Evolutionary conservation across 352 stramenopile species (phyloP).

Genomic region (Phytophthora rubi): DNA sequence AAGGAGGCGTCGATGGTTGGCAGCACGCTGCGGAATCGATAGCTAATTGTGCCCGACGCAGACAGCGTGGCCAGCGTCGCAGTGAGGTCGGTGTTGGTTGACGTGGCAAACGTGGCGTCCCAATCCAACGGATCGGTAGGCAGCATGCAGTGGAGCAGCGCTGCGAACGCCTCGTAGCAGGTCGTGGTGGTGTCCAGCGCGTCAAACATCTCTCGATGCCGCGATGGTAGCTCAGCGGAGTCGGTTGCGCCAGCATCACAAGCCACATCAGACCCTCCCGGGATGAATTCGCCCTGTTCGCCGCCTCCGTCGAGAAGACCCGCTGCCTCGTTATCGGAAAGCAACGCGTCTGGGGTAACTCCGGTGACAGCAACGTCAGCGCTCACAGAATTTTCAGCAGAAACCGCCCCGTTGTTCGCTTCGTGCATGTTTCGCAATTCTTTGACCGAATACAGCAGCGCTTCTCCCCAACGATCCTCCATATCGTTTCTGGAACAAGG

Average conservation of each 20-base stretch:
- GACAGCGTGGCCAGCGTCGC: not conserved
- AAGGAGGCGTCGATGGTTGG: constrained; percentile 3
- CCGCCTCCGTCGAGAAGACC: not conserved
- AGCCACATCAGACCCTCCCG: not conserved
- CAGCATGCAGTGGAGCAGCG: constrained; percentile 39
- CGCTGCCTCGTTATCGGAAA: not conserved
- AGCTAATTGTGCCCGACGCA: not conserved
- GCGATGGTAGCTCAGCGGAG: not conserved
- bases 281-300: not conserved
- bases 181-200: constrained; percentile 32
- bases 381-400: not conserved
- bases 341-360: not conserved
- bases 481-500: constrained; percentile 19
- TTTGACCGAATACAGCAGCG: constrained; percentile 14
- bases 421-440: not conserved
- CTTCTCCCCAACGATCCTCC: constrained; percentile 24
- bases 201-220: constrained; percentile 20
- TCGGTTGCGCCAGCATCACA: not conserved
- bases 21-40: not conserved
- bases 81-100: not conserved
- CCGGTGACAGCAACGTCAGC: not conserved
- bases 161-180: constrained; percentile 45
- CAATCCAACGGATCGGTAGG: constrained; percentile 13
- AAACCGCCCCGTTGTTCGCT: not conserved
- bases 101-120: not conserved